Evolutionary conservation across 2,329 filamentous ascomycete species (phyloP).

Genomic region (Mollisiaceae sp.): DNA sequence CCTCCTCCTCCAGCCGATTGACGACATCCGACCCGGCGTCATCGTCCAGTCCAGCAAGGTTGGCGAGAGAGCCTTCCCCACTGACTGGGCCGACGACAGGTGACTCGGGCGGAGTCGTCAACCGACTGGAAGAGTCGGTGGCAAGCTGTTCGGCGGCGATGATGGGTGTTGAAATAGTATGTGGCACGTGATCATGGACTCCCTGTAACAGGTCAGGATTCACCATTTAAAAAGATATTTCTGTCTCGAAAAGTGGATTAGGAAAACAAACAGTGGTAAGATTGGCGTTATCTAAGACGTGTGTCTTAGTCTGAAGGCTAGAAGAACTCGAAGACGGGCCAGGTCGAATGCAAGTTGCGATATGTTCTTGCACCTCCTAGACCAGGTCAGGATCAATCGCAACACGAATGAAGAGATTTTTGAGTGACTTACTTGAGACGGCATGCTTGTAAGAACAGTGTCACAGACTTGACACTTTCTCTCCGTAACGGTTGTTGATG

Average conservation of each 20-base stretch:
- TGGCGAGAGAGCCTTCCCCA: neutral
- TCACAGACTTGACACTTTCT: neutral
- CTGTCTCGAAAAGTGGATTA: neutral
- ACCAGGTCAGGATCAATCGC: neutral
- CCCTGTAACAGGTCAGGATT: slow-evolving; percentile 36
- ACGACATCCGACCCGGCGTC: neutral
- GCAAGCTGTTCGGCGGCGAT: no score
- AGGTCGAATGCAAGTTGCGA: neutral
- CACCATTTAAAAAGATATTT: slow-evolving; percentile 10
- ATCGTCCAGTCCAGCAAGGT: neutral
- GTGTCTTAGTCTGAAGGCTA: neutral
- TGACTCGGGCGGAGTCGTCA: slow-evolving; percentile 8
- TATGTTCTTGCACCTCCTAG: neutral
- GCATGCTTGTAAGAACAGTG: neutral
- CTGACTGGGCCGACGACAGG: neutral
- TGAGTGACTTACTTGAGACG: neutral
- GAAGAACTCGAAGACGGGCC: neutral
- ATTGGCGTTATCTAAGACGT: neutral
- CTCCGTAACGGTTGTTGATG: neutral
- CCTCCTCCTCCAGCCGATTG: neutral
- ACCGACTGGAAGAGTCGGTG: slow-evolving; percentile 30
- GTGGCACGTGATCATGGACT: slow-evolving; percentile 39
- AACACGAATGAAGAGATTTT: neutral
- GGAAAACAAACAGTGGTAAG: slow-evolving; percentile 7
- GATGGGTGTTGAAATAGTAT: slow-evolving; percentile 17